Conservation (phyloP, 163 green algal genomes). For the Smithsoniella earleae region DNA sequence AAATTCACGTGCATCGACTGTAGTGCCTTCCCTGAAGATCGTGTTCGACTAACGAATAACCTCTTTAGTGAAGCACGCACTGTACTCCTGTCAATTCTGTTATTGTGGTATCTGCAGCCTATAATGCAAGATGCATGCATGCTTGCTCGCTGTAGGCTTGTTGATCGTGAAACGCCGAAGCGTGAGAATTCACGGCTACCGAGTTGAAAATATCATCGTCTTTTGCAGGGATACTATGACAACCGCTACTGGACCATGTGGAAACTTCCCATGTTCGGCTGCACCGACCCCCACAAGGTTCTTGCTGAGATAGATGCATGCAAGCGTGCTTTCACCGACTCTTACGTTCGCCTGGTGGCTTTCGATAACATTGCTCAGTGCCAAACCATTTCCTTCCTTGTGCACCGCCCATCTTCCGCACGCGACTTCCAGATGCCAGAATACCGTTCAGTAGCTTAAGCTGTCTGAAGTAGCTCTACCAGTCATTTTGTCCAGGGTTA, state of each 20-base stretch:
- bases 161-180: not conserved
- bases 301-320: slow-evolving; percentile 62
- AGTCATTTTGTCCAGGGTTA: too few species aligned
- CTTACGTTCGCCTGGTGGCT: slow-evolving; percentile 79
- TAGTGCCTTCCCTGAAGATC: not conserved
- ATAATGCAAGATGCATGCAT: too few species aligned
- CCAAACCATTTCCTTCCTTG: slow-evolving; percentile 80
- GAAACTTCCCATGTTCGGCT: slow-evolving; percentile 98
- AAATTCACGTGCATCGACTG: too few species aligned
- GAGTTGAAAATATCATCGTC: not conserved
- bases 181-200: not conserved
- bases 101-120: not conserved
- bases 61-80: too few species aligned
- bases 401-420: slow-evolving; percentile 63
- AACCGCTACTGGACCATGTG: slow-evolving; percentile 94
- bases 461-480: too few species aligned
- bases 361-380: slow-evolving; percentile 65
- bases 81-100: not conserved
- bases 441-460: slow-evolving; percentile 39
- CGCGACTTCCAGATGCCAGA: slow-evolving; percentile 46
- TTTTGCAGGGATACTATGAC: slow-evolving; percentile 73
- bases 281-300: slow-evolving; percentile 71
- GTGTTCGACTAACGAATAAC: too few species aligned
- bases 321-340: slow-evolving; percentile 69
- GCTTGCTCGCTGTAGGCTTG: not conserved